Conservation (phyloP, 1,284 basidiomycete genomes). For the Retiboletus flavoniger region DNA sequence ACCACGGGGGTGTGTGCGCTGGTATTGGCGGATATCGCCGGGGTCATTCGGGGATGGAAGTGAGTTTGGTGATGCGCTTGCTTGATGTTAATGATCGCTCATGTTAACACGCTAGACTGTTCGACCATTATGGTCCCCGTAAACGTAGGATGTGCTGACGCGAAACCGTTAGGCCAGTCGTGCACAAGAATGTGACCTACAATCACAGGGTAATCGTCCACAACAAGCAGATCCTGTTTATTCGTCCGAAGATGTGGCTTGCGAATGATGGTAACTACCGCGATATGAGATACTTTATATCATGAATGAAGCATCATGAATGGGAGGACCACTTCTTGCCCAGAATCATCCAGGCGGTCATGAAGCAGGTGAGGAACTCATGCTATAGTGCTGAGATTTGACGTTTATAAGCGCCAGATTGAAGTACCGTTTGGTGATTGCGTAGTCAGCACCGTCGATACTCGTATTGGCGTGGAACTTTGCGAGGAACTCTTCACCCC, state of each 20-base stretch:
- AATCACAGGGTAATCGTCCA: constrained; percentile 93
- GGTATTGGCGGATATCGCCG: constrained; percentile 70
- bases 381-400: not conserved
- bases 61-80: constrained; percentile 38
- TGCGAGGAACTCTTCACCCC: constrained; percentile 99
- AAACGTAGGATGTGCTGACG: too few relatives aligned
- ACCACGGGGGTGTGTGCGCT: constrained; percentile 74
- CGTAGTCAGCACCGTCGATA: constrained; percentile 90
- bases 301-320: constrained; percentile 87
- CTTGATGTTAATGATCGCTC: not conserved
- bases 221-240: constrained; percentile 84
- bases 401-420: constrained; percentile 36
- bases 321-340: constrained; percentile 91
- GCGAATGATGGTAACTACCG: constrained; percentile 99
- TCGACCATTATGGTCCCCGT: constrained; percentile 84
- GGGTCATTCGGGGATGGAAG: constrained; percentile 83
- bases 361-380: constrained; percentile 68
- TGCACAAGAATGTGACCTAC: constrained; percentile 97
- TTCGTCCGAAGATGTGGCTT: constrained; percentile 99
- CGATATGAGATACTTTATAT: constrained; percentile 94
- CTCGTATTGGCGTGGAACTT: constrained; percentile 92
- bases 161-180: too few relatives aligned
- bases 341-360: constrained; percentile 80
- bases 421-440: constrained; percentile 96
- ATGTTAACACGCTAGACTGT: constrained; percentile 34